Conservation (phyloP, 148 eudicot species). For the Heliosperma pusillum region DNA sequence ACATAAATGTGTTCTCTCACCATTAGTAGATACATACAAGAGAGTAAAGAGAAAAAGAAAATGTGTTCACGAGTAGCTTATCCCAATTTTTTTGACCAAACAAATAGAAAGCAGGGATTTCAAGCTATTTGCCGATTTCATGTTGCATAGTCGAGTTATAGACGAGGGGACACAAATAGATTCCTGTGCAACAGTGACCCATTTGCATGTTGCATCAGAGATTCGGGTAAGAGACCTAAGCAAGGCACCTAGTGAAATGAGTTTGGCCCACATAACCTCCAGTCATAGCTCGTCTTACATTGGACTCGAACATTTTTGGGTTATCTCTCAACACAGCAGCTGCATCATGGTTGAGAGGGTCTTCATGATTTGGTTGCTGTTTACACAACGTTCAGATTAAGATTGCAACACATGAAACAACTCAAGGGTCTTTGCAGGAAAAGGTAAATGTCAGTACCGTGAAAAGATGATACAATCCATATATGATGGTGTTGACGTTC, state of each 20-base stretch:
- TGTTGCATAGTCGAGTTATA: conserved; percentile 17
- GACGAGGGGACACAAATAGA: conserved; percentile 23
- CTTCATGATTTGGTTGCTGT: conserved; percentile 92
- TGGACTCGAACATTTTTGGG: conserved; percentile 68
- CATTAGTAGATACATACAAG: conserved; percentile 15
- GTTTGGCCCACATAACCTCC: conserved; percentile 89
- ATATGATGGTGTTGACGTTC: conserved; percentile 62
- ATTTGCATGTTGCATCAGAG: conserved; percentile 7
- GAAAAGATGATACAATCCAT: conserved; percentile 68
- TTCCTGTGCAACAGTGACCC: conserved; percentile 10
- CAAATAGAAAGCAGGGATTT: conserved; percentile 4
- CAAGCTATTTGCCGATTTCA: conserved; percentile 9
- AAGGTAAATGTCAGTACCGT: conserved; percentile 41
- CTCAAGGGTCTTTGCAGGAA: not conserved
- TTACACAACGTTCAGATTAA: not conserved
- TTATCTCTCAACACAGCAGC: conserved; percentile 85
- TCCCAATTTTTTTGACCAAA: not conserved
- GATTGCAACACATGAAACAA: not conserved
- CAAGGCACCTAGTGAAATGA: conserved; percentile 55
- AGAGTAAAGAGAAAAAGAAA: not conserved
- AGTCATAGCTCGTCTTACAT: conserved; percentile 81
- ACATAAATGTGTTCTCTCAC: not conserved
- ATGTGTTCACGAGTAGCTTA: not conserved
- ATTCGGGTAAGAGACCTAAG: conserved; percentile 17
- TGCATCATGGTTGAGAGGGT: conserved; percentile 88